Evolutionary conservation across 225 moss, liverwort and hornwort genomes (phyloP).

Genomic region (Polytrichum formosum): DNA sequence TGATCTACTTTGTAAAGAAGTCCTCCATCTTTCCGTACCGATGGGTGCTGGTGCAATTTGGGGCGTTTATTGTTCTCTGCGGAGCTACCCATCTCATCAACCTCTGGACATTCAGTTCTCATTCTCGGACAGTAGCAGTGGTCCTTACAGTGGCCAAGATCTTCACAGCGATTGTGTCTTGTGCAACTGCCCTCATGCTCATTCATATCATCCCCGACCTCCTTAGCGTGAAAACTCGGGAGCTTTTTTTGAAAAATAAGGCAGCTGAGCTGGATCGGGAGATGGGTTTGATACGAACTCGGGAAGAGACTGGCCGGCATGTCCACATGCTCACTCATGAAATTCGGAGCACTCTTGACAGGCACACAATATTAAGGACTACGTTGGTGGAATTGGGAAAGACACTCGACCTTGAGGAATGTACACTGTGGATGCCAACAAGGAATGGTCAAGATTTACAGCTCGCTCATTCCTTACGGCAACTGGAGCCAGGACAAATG

Average conservation of each 20-base stretch:
- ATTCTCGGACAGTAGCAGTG: conserved; percentile 59
- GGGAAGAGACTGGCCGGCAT: conserved; percentile 50
- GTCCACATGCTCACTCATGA: conserved; percentile 61
- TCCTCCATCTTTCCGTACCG: conserved; percentile 63
- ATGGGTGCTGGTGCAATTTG: conserved; percentile 70
- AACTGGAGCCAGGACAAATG: conserved; percentile 31
- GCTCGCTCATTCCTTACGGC: conserved; percentile 54
- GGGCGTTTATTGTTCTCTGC: conserved; percentile 66
- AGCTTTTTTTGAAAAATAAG: conserved; percentile 63
- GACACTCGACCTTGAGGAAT: conserved; percentile 54
- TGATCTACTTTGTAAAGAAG: conserved; percentile 69
- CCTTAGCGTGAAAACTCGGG: conserved; percentile 60
- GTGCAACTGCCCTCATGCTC: conserved; percentile 69
- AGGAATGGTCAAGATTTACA: conserved; percentile 44
- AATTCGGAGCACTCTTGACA: conserved; percentile 55
- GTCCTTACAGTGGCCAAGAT: conserved; percentile 61
- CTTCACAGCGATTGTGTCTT: conserved; percentile 59
- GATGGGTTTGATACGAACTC: conserved; percentile 55
- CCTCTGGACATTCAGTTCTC: conserved; percentile 60
- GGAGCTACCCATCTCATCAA: conserved; percentile 65
- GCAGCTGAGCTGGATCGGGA: conserved; percentile 63
- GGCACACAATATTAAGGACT: conserved; percentile 54
- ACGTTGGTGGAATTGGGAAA: conserved; percentile 57
- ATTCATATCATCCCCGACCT: conserved; percentile 68
- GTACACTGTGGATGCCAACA: conserved; percentile 68